Evolutionary conservation across 805 yeast genomes (phyloP).

Genomic region (Candida koratica): DNA sequence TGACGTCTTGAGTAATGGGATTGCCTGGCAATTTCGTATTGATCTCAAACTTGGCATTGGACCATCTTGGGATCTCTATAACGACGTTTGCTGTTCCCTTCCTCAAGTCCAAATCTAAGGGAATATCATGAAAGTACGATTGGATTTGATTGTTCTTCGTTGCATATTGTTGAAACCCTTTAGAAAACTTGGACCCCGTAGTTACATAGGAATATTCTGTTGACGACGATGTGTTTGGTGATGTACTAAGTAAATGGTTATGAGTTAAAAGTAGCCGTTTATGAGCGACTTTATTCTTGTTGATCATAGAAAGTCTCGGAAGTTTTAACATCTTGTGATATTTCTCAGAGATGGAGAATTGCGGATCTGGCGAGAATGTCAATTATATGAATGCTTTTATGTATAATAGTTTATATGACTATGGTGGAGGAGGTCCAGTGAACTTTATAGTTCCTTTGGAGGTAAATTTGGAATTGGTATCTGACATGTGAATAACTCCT

Average conservation of each 20-base stretch:
- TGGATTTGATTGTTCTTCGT: conserved; percentile 44
- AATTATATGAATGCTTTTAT: too few relatives aligned
- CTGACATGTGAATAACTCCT: conserved; percentile 57
- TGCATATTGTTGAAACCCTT: conserved; percentile 41
- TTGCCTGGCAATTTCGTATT: conserved; percentile 53
- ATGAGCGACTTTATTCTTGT: neutral
- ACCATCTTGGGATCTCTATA: conserved; percentile 58
- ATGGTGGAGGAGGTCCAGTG: conserved; percentile 29
- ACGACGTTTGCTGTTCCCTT: conserved; percentile 43
- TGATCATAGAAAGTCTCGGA: neutral
- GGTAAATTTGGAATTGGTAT: conserved; percentile 58
- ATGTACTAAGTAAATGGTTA: conserved; percentile 5
- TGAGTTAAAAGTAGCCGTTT: conserved; percentile 4
- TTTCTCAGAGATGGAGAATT: neutral
- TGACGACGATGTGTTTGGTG: too few relatives aligned
- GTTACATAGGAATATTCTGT: neutral
- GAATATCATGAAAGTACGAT: conserved; percentile 72
- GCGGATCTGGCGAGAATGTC: too few relatives aligned
- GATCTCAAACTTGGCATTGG: conserved; percentile 81
- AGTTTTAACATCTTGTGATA: conserved; percentile 4
- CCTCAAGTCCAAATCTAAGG: conserved; percentile 45
- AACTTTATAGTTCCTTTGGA: conserved; percentile 31
- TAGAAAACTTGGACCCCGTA: conserved; percentile 34
- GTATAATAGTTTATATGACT: neutral
- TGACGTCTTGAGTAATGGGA: conserved; percentile 78